phyloP scores from a whole-genome alignment of 2,329 filamentous ascomycete genomes.

The Alternaria viburni region DNA sequence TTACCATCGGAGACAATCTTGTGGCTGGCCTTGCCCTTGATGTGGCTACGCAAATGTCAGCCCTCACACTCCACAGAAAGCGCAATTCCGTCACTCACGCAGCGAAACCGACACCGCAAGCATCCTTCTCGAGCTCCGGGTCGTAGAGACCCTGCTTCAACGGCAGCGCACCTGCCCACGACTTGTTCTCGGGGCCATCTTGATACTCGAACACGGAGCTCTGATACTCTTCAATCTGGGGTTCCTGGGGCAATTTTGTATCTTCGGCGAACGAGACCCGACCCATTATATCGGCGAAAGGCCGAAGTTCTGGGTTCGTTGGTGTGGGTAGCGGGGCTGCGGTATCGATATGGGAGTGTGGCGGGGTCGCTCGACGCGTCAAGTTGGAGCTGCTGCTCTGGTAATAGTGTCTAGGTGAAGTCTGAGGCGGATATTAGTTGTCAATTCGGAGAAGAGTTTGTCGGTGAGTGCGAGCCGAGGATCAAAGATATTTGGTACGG shows the following conservation, averaged over 20 bases:
- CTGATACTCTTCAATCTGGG: constrained; percentile 64
- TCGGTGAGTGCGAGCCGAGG: not conserved
- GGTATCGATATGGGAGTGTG: constrained; percentile 28
- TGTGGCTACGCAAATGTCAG: constrained; percentile 69
- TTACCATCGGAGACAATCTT: constrained; percentile 98
- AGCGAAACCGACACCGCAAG: constrained; percentile 98
- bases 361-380: constrained; percentile 33
- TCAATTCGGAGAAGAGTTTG: not conserved
- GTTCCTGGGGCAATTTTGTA: constrained; percentile 55
- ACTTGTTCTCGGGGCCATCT: constrained; percentile 77
- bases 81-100: constrained; percentile 67
- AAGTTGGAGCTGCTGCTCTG: constrained; percentile 35
- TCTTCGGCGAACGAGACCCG: constrained; percentile 60
- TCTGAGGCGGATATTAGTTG: constrained; percentile 24
- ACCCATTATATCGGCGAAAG: constrained; percentile 61
- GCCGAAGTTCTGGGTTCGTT: constrained; percentile 50
- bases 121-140: constrained; percentile 96
- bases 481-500: not conserved
- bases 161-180: constrained; percentile 93
- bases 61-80: not conserved
- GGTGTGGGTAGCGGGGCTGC: constrained; percentile 21
- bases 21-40: constrained; percentile 96
- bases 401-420: constrained; percentile 13
- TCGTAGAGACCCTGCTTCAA: constrained; percentile 99
- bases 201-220: constrained; percentile 81